Evolutionary conservation across 208 protist species (phyloP).

Genomic region (Leishmania guyanensis): DNA sequence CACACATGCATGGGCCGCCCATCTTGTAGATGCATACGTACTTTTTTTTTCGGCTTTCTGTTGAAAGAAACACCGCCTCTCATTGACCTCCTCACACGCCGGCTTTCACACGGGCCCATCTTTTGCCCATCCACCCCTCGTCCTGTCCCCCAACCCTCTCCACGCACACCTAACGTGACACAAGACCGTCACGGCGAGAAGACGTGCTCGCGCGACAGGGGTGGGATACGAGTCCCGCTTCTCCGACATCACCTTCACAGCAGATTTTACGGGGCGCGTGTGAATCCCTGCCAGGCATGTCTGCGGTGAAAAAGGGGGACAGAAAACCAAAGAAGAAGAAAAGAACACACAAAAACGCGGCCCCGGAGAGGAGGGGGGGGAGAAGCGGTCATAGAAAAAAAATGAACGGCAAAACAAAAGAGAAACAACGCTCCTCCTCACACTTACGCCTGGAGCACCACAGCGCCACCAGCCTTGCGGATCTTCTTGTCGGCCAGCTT

Average conservation of each 20-base stretch:
- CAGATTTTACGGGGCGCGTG: background rate
- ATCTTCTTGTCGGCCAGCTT: slow-evolving; percentile 99
- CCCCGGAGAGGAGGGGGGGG: background rate
- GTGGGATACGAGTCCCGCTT: background rate
- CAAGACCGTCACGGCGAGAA: background rate
- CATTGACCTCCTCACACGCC: background rate
- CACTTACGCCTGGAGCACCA: slow-evolving; percentile 96
- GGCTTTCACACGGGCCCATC: background rate
- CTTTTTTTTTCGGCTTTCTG: background rate
- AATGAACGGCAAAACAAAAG: slow-evolving; percentile 2
- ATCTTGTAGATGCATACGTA: background rate
- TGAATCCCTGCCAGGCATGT: background rate
- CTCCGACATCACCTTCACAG: background rate
- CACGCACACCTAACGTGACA: background rate
- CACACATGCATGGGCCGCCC: background rate
- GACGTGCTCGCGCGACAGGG: background rate
- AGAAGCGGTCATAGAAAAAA: background rate
- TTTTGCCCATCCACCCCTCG: background rate
- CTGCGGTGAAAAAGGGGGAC: background rate
- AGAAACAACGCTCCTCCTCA: slow-evolving; percentile 27
- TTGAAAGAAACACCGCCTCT: background rate
- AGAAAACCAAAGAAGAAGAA: background rate
- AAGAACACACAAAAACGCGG: background rate
- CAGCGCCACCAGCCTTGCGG: slow-evolving; percentile 98
- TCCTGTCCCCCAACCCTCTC: background rate